A percentile compares a stretch with the other conserved stretches of the same genome.
These are phyloP conservation scores for Claviceps paspali DNA, from an alignment of 2,329 filamentous ascomycete genomes.

Conservation along the genomic window DNA sequence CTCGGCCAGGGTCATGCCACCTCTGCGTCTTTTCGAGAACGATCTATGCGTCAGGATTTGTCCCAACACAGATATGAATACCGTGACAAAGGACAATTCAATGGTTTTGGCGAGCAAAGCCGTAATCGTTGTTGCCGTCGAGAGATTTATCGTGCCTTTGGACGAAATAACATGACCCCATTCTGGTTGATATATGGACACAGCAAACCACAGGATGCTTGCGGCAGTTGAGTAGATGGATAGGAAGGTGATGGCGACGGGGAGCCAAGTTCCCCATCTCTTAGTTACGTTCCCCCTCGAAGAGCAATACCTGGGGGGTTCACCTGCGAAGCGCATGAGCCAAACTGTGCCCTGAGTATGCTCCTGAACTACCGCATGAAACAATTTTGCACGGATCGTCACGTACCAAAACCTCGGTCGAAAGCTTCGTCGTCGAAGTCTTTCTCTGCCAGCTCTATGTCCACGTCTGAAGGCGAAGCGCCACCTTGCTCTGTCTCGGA, in stretches of 20 bases:
- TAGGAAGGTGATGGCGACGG: conserved; percentile 27
- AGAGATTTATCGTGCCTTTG: conserved; percentile 38
- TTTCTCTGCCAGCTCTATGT: neutral
- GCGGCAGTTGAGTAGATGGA: conserved; percentile 49
- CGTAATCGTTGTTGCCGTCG: conserved; percentile 52
- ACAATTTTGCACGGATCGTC: neutral
- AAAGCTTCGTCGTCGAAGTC: conserved; percentile 14
- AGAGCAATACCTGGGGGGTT: conserved; percentile 19
- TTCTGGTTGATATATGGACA: conserved; percentile 45
- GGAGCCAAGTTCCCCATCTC: conserved; percentile 30
- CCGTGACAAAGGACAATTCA: conserved; percentile 63
- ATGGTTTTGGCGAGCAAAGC: conserved; percentile 60
- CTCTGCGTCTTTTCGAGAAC: conserved; percentile 41
- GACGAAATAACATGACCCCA: conserved; percentile 44
- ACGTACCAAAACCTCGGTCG: conserved; percentile 17
- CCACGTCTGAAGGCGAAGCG: neutral
- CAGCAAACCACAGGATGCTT: conserved; percentile 49
- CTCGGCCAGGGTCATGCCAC: conserved; percentile 61
- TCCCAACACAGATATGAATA: conserved; percentile 59
- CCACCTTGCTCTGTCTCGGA: neutral
- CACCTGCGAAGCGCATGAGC: conserved; percentile 3
- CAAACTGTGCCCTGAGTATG: neutral
- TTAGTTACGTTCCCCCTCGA: conserved; percentile 18
- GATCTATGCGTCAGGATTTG: conserved; percentile 60
- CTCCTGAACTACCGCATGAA: no score